Evolutionary conservation across 257 asterid species (phyloP).

Genomic region (Oldenlandia corymbosa): DNA sequence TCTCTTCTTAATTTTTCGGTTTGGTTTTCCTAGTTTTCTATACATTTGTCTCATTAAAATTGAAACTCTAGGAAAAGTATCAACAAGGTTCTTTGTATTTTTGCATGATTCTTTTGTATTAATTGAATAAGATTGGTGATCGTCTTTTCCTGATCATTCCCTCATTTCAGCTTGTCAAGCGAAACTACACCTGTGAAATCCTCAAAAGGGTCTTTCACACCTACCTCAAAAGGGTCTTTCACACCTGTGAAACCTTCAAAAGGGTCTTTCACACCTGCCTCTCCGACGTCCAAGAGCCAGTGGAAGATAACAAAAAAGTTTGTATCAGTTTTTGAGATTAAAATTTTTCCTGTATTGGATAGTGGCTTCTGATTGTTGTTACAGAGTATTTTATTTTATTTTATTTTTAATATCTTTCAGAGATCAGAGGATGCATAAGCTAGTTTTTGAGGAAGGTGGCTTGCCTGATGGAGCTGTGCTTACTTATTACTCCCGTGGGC

Average conservation of each 20-base stretch:
- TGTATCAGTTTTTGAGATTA: conserved; percentile 22
- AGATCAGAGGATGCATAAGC: conserved; percentile 89
- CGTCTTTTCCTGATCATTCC: conserved; percentile 10
- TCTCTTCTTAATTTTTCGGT: conserved; percentile 30
- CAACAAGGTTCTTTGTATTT: too few species aligned
- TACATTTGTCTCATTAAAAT: too few species aligned
- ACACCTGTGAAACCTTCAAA: conserved; percentile 37
- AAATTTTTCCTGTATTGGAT: background rate
- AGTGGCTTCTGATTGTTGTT: conserved; percentile 15
- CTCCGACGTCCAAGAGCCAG: conserved; percentile 45
- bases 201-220: conserved; percentile 35
- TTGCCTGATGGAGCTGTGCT: conserved; percentile 95
- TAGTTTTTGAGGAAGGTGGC: conserved; percentile 86
- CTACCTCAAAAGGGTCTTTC: too few species aligned
- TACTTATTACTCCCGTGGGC: conserved; percentile 86
- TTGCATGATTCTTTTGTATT: too few species aligned
- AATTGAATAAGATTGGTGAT: conserved; percentile 6
- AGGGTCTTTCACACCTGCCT: conserved; percentile 35
- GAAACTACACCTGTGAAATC: conserved; percentile 33
- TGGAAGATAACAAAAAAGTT: conserved; percentile 89
- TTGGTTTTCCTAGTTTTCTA: conserved; percentile 32
- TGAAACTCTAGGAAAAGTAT: too few species aligned
- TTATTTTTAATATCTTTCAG: conserved; percentile 34
- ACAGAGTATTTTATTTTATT: conserved; percentile 12
- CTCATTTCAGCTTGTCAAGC: conserved; percentile 41